A percentile compares a stretch with the other conserved stretches of the same genome.
Evolutionary conservation across 2,329 filamentous ascomycete species (phyloP).

Genomic region (Ophiosphaerella korrae): DNA sequence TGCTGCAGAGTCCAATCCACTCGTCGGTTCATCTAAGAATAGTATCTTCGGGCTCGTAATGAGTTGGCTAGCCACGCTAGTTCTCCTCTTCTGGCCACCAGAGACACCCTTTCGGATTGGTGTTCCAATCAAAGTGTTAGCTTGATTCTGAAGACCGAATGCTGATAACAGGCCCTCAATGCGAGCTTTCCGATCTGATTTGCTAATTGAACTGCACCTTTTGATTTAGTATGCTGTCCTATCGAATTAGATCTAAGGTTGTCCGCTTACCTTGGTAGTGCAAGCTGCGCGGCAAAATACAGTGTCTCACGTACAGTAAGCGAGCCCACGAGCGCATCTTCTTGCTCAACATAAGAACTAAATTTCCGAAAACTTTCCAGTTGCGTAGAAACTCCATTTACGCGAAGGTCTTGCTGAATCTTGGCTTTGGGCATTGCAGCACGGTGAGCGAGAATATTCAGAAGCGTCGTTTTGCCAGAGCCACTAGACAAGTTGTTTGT

Average conservation of each 20-base stretch:
- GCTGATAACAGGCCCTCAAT: slow-evolving; percentile 70
- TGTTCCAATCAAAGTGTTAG: slow-evolving; percentile 76
- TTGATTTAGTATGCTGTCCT: slow-evolving; percentile 7
- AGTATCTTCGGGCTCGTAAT: slow-evolving; percentile 81
- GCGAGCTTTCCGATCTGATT: slow-evolving; percentile 64
- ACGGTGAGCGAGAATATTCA: slow-evolving; percentile 77
- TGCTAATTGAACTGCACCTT: slow-evolving; percentile 52
- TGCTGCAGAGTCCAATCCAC: slow-evolving; percentile 78
- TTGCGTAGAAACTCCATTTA: slow-evolving; percentile 66
- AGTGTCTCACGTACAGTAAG: slow-evolving; percentile 82
- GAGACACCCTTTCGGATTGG: slow-evolving; percentile 82
- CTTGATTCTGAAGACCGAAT: slow-evolving; percentile 74
- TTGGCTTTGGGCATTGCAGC: slow-evolving; percentile 59
- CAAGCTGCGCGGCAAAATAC: slow-evolving; percentile 74
- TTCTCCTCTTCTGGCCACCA: slow-evolving; percentile 81
- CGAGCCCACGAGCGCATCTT: slow-evolving; percentile 81
- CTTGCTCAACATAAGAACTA: slow-evolving; percentile 83
- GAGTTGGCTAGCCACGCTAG: slow-evolving; percentile 79
- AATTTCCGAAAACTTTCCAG: slow-evolving; percentile 65
- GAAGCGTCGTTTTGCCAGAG: slow-evolving; percentile 80
- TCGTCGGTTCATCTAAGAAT: slow-evolving; percentile 84
- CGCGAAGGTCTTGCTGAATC: slow-evolving; percentile 59
- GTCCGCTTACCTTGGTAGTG: slow-evolving; percentile 51
- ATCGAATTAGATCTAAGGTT: background rate
- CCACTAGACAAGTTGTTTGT: slow-evolving; percentile 41